These are phyloP conservation scores for Globisporangium barbulae DNA, from an alignment of 352 stramenopile species.

Conservation along the genomic window DNA sequence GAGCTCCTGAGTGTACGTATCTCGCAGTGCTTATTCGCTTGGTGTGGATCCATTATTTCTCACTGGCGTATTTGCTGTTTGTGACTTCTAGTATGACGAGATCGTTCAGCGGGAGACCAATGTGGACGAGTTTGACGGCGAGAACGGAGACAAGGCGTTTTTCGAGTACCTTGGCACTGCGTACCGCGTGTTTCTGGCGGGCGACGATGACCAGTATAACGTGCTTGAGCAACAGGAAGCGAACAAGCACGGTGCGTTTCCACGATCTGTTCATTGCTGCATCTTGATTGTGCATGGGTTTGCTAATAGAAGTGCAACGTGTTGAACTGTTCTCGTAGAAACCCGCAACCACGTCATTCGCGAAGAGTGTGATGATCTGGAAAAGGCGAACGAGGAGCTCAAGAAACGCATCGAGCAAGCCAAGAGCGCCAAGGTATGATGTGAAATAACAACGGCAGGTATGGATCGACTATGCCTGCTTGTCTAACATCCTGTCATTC, in stretches of 20 bases:
- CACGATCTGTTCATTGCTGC: background rate
- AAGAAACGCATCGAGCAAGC: constrained; percentile 60
- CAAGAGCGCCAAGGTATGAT: constrained; percentile 61
- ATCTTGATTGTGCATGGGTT: background rate
- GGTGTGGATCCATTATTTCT: background rate
- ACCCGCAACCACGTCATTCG: constrained; percentile 48
- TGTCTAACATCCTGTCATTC: background rate
- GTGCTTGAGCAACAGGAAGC: constrained; percentile 80
- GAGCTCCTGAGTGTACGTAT: constrained; percentile 87
- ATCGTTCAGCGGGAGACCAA: constrained; percentile 55
- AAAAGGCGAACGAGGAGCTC: constrained; percentile 55
- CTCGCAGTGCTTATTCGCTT: background rate
- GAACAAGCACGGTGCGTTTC: constrained; percentile 39
- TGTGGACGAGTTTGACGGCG: constrained; percentile 57
- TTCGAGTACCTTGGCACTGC: constrained; percentile 92
- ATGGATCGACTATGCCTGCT: background rate
- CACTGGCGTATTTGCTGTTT: background rate
- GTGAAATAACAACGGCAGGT: background rate
- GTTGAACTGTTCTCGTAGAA: constrained; percentile 27
- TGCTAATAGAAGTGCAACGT: background rate
- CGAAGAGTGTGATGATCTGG: constrained; percentile 48
- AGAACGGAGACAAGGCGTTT: constrained; percentile 89
- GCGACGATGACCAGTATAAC: constrained; percentile 90
- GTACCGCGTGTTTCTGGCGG: constrained; percentile 93
- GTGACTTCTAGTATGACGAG: constrained; percentile 79